phyloP scores from a whole-genome alignment of 2,329 filamentous ascomycete genomes.

The Albophoma yamanashiensis region DNA sequence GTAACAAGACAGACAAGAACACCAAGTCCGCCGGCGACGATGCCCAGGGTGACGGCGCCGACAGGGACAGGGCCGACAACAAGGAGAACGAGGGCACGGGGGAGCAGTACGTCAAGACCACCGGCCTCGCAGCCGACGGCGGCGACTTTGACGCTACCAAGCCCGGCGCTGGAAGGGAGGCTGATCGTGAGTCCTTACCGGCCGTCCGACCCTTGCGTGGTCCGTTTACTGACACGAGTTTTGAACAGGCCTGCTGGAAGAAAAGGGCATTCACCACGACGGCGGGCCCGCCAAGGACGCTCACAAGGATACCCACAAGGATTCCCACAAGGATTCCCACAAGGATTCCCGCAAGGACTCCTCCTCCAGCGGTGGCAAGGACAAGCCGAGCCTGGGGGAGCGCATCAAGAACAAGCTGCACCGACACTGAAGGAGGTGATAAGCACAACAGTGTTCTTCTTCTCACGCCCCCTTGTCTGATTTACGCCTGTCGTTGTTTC shows the following conservation, averaged over 20 bases:
- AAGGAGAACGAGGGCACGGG: slow-evolving; percentile 34
- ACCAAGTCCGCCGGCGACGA: background rate
- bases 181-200: slow-evolving; percentile 42
- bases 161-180: slow-evolving; percentile 55
- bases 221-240: background rate
- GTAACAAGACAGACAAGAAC: slow-evolving; percentile 1
- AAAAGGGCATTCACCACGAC: slow-evolving; percentile 14
- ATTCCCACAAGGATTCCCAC: background rate
- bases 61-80: slow-evolving; percentile 12
- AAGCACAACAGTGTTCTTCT: background rate
- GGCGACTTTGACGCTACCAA: slow-evolving; percentile 56
- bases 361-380: slow-evolving; percentile 8
- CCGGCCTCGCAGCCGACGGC: slow-evolving; percentile 51
- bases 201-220: background rate
- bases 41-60: slow-evolving; percentile 3
- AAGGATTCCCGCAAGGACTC: background rate
- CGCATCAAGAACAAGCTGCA: slow-evolving; percentile 64
- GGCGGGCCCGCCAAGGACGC: background rate
- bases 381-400: slow-evolving; percentile 44
- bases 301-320: slow-evolving; percentile 7
- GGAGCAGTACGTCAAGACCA: slow-evolving; percentile 45
- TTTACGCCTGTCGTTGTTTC: background rate
- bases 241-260: slow-evolving; percentile 19
- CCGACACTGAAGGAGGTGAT: slow-evolving; percentile 21
- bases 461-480: background rate